Evolutionary conservation across 805 yeast genomes (phyloP).

Genomic region (Middelhovenomyces tepae): DNA sequence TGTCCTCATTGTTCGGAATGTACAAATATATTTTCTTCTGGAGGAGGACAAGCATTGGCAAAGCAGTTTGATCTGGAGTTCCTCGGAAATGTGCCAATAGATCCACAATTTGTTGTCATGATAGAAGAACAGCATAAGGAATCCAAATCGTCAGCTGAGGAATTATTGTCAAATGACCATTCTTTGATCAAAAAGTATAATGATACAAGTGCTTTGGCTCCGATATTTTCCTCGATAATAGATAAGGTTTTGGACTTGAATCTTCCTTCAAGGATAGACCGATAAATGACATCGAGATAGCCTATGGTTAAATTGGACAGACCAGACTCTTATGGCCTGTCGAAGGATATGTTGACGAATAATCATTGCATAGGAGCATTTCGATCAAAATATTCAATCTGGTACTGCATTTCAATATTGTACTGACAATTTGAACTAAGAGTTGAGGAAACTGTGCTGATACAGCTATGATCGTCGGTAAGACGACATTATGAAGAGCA

Average conservation of each 20-base stretch:
- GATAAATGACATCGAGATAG: too few relatives aligned
- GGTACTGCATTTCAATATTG: too few relatives aligned
- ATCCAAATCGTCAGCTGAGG: conserved; percentile 8
- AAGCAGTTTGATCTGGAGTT: conserved; percentile 51
- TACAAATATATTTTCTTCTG: conserved; percentile 84
- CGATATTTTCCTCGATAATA: conserved; percentile 41
- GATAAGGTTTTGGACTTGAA: conserved; percentile 25
- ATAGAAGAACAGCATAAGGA: conserved; percentile 53
- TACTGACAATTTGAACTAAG: too few relatives aligned
- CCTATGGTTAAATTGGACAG: neutral
- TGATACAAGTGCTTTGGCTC: conserved; percentile 28
- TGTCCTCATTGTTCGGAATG: conserved; percentile 88
- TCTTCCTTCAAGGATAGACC: conserved; percentile 6
- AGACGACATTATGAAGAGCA: too few relatives aligned
- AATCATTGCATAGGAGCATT: too few relatives aligned
- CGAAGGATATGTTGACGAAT: too few relatives aligned
- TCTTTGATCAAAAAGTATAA: too few relatives aligned
- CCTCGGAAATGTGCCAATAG: conserved; percentile 86
- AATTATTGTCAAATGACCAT: conserved; percentile 5
- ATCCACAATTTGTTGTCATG: conserved; percentile 80
- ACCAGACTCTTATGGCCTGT: neutral
- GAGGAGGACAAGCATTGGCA: conserved; percentile 81
- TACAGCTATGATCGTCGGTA: too few relatives aligned
- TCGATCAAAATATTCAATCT: too few relatives aligned
- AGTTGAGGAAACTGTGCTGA: neutral